These are phyloP conservation scores for Nakazawaea populi DNA, from an alignment of 805 yeast species.

Conservation along the genomic window DNA sequence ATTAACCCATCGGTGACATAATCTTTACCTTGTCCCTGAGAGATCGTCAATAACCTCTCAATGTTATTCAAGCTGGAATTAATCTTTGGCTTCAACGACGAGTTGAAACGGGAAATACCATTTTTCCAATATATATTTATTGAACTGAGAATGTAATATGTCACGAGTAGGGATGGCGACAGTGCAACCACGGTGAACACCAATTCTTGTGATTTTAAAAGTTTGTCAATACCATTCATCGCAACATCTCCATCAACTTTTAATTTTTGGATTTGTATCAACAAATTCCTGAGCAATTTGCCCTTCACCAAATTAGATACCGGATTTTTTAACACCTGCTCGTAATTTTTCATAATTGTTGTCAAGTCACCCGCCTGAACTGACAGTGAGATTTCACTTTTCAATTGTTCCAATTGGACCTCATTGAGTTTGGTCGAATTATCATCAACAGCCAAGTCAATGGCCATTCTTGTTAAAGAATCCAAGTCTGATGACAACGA, in stretches of 20 bases:
- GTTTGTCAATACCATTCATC: conserved; percentile 81
- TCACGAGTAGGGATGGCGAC: conserved; percentile 64
- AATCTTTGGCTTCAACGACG: conserved; percentile 29
- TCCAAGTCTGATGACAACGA: conserved; percentile 73
- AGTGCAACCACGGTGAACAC: conserved; percentile 92
- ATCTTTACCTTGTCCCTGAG: conserved; percentile 15
- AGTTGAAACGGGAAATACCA: conserved; percentile 29
- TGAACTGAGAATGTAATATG: conserved; percentile 37
- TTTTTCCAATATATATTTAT: conserved; percentile 24
- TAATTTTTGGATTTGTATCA: conserved; percentile 93
- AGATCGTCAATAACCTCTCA: conserved; percentile 43
- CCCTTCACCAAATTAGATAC: conserved; percentile 60
- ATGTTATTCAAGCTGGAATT: conserved; percentile 48
- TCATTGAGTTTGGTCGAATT: not conserved
- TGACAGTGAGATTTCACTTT: conserved; percentile 32
- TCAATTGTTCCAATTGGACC: conserved; percentile 17
- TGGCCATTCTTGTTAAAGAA: conserved; percentile 83
- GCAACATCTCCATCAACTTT: conserved; percentile 94
- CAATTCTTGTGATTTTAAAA: conserved; percentile 84
- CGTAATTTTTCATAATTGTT: conserved; percentile 75
- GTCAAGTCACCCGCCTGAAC: conserved; percentile 76
- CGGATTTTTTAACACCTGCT: conserved; percentile 66
- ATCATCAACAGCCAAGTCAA: conserved; percentile 45
- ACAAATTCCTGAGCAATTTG: conserved; percentile 63
- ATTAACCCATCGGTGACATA: conserved; percentile 51